Conservation (phyloP, 305 asterid species). For the Striga hermonthica region DNA sequence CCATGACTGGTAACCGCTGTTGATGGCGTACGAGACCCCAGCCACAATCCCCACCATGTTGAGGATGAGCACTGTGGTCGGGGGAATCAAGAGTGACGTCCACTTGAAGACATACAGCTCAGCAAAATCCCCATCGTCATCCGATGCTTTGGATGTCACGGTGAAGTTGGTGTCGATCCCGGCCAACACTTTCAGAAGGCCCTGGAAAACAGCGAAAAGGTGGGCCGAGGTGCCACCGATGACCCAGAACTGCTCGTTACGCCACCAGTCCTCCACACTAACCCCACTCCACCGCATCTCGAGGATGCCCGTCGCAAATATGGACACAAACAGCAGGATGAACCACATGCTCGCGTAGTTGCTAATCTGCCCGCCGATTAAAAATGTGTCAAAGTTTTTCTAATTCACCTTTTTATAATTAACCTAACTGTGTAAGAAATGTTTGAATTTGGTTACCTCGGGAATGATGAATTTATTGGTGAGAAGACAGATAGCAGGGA, state of each 20-base stretch:
- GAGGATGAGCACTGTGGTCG: conserved; percentile 55
- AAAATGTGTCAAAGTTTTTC: too few species aligned
- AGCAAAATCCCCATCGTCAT: conserved; percentile 56
- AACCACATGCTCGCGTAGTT: conserved; percentile 66
- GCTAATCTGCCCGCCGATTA: conserved; percentile 68
- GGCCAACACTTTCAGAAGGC: conserved; percentile 60
- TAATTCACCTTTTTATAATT: too few species aligned
- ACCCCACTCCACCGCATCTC: conserved; percentile 74
- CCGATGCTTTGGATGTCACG: conserved; percentile 61
- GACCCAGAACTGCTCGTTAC: conserved; percentile 74
- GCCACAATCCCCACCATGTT: conserved; percentile 65
- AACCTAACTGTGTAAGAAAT: too few species aligned
- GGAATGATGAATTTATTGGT: conserved; percentile 66
- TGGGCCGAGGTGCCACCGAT: conserved; percentile 70
- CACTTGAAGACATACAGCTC: conserved; percentile 68
- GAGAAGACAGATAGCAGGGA: conserved; percentile 65
- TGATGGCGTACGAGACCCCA: conserved; percentile 56
- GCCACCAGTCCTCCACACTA: conserved; percentile 68
- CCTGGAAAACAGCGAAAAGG: conserved; percentile 70
- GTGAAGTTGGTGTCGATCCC: conserved; percentile 67
- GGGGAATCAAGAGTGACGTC: conserved; percentile 68
- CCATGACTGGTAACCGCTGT: conserved; percentile 71
- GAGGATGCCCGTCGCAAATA: conserved; percentile 57
- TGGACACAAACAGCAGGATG: conserved; percentile 59
- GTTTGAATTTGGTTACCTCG: conserved; percentile 45